phyloP scores from a whole-genome alignment of 1,139 yeast genomes.

The Lodderomyces orthopsilosis region DNA sequence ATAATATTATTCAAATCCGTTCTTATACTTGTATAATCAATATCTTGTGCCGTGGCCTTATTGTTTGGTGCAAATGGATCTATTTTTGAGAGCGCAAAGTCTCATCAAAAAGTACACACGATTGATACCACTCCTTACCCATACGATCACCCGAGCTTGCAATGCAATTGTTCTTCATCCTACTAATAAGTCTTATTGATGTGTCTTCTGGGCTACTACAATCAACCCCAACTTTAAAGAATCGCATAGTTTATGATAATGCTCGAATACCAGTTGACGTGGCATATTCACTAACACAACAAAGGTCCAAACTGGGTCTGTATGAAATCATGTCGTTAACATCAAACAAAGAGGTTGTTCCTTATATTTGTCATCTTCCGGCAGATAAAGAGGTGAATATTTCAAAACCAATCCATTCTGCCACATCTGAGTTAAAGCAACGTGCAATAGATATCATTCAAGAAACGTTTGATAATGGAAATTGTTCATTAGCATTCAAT shows the following conservation, averaged over 20 bases:
- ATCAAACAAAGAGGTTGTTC: slow-evolving; percentile 9
- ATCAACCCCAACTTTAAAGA: slow-evolving; percentile 8
- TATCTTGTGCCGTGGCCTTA: no score
- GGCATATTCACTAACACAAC: slow-evolving; percentile 12
- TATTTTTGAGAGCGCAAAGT: background rate
- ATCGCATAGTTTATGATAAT: slow-evolving; percentile 18
- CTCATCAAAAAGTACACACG: no score
- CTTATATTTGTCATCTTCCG: slow-evolving; percentile 23
- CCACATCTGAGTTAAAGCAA: slow-evolving; percentile 10
- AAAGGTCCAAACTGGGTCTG: slow-evolving; percentile 14
- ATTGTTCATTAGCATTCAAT: slow-evolving; percentile 35
- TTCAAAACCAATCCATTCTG: slow-evolving; percentile 5
- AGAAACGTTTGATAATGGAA: slow-evolving; percentile 20
- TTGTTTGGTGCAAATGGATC: no score
- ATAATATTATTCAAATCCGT: no score
- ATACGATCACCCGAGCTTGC: no score
- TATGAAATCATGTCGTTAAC: slow-evolving; percentile 21
- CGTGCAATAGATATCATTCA: slow-evolving; percentile 21
- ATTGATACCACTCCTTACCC: no score
- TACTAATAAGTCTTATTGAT: slow-evolving; percentile 1
- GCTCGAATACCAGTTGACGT: slow-evolving; percentile 14
- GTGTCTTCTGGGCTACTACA: background rate
- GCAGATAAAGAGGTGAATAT: slow-evolving; percentile 8
- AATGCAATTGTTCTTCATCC: slow-evolving; percentile 3
- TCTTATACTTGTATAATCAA: no score